Evolutionary conservation across 257 asterid species (phyloP).

Genomic region (Petunia axillaris): DNA sequence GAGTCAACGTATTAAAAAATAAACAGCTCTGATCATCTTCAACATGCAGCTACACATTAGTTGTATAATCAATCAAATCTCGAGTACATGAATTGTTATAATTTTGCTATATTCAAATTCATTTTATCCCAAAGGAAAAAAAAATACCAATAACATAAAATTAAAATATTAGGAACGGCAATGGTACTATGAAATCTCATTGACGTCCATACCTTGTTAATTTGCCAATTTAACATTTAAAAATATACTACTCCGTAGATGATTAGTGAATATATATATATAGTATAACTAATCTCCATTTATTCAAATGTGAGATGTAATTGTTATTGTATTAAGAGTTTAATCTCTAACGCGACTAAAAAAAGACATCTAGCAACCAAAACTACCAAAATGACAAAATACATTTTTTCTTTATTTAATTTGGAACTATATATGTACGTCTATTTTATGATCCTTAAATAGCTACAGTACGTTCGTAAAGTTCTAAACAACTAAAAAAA

Average conservation of each 20-base stretch:
- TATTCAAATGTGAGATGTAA: too few species aligned
- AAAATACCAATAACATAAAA: too few species aligned
- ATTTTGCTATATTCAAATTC: neutral
- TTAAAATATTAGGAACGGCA: neutral
- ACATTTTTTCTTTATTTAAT: neutral
- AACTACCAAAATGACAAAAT: too few species aligned
- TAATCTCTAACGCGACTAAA: too few species aligned
- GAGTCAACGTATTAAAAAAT: constrained; percentile 11
- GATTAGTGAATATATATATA: too few species aligned
- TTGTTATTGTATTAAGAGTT: too few species aligned
- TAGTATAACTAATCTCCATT: too few species aligned
- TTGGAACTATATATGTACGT: neutral
- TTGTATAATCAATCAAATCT: neutral
- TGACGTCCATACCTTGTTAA: too few species aligned
- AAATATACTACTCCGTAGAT: too few species aligned
- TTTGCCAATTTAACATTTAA: too few species aligned
- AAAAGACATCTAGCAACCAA: too few species aligned
- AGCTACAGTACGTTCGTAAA: neutral
- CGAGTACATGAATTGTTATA: neutral
- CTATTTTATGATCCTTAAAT: neutral
- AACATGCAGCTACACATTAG: neutral
- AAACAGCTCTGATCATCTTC: constrained; percentile 19
- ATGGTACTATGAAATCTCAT: too few species aligned
- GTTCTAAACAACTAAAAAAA: neutral
- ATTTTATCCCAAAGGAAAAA: neutral